phyloP scores from a whole-genome alignment of 805 yeast genomes.

The Starmerella floricola region DNA sequence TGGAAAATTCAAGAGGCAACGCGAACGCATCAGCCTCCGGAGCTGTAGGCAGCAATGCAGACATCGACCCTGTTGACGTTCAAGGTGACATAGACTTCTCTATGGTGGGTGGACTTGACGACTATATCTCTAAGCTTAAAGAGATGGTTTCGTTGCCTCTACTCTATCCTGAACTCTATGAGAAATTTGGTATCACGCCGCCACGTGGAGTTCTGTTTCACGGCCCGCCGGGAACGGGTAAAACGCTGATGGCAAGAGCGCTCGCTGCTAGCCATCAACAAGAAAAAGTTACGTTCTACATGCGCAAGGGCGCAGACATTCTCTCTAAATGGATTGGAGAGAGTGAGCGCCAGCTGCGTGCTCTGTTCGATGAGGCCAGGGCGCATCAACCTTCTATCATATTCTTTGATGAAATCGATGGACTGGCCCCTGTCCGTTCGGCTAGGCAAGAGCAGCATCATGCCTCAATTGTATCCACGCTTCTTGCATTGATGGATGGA shows the following conservation, averaged over 20 bases:
- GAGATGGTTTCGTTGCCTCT: conserved; percentile 95
- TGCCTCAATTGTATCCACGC: conserved; percentile 90
- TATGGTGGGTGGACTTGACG: conserved; percentile 83
- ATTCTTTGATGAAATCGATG: conserved; percentile 96
- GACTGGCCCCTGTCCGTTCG: conserved; percentile 93
- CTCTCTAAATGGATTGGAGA: conserved; percentile 98
- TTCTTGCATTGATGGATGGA: conserved; percentile 95
- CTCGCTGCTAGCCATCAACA: conserved; percentile 82
- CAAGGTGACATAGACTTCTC: conserved; percentile 75
- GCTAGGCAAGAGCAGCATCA: conserved; percentile 97
- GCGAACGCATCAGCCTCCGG: conserved; percentile 21
- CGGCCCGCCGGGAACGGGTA: conserved; percentile 99
- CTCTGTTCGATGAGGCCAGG: conserved; percentile 89
- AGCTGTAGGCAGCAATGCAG: conserved; percentile 21
- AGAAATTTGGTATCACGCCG: conserved; percentile 81
- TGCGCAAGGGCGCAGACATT: conserved; percentile 98
- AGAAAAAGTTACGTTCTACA: conserved; percentile 82
- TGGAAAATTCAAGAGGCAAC: conserved; percentile 25
- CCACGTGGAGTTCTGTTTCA: conserved; percentile 96
- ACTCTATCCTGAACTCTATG: conserved; percentile 84
- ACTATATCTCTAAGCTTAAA: conserved; percentile 79
- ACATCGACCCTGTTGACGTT: conserved; percentile 72
- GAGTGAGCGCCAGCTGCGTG: conserved; percentile 85
- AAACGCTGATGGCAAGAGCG: conserved; percentile 94
- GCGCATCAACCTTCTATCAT: conserved; percentile 93